Base-by-base conservation (phyloP, 164 flowering plant genomes). In the Macadamia tetraphylla region DNA sequence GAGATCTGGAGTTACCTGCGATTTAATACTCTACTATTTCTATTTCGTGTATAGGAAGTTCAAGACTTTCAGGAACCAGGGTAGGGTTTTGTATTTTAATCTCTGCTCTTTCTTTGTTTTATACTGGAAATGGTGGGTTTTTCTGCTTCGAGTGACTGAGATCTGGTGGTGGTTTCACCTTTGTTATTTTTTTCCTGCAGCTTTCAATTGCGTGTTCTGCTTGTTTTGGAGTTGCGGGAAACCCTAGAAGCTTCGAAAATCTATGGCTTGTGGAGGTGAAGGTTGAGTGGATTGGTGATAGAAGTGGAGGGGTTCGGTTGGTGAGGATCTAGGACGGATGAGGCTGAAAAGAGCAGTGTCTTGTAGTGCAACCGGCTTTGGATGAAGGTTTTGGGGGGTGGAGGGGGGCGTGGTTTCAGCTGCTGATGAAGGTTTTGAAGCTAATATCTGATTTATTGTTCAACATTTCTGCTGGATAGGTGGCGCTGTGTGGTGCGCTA, bases 341-440 rank as follows among this genome's bases (percentile, higher is more conserved):
- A 79, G 73, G 87, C 78, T 77, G 67, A 77, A 77, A 73, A 67
- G 61, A 69, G 67, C 70, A 8, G 70, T 79, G 30, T 66, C 68
- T 71, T 80, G 78, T 43, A 67, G 84, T n/a, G 79, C 70, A 76
- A 77, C 76, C 69, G 85, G 87, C 23, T 79, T 82, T 57, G 87
- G 85, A 67, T 81, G 85, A 86, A 60, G 68, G 43, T 72, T 51
- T 35, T 2, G 40, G 40, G 40, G 12, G 69, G 57, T 17, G 58
- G 29, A 56, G 68, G 66, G 56, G 42, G 57, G 10, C 23, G 6
- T 9, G 9, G 5, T 49, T 35, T 32, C 18, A 51, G 48, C 30
- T 30, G 64, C 29, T 11, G 17, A 32, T 23, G 58, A 49, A 32
- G 29, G 44, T 52, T 30, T 29, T 30, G 67, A 23, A 14, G 29